Percentiles rank a stretch among this genome's conserved stretches.
phyloP scores from a whole-genome alignment of 495 filamentous ascomycete genomes.

The Podospora tetraspora region DNA sequence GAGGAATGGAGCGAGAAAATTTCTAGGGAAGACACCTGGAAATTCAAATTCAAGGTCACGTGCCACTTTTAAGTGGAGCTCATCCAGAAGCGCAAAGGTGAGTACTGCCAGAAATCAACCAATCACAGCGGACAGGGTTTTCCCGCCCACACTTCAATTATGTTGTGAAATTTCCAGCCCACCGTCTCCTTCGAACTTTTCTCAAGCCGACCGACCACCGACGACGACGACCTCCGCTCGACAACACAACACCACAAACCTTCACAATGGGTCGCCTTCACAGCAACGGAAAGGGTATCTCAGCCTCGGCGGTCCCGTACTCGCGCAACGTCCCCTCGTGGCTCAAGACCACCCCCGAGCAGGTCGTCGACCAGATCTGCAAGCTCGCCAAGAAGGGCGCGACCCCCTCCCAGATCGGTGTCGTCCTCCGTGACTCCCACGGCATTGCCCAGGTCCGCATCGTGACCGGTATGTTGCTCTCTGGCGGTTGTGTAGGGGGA shows the following conservation, averaged over 20 bases:
- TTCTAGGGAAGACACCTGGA: not conserved
- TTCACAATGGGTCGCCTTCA: conserved; percentile 94
- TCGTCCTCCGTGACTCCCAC: conserved; percentile 93
- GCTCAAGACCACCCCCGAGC: conserved; percentile 83
- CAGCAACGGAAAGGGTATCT: conserved; percentile 98
- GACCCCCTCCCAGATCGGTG: conserved; percentile 97
- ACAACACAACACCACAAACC: conserved; percentile 36
- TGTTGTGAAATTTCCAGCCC: conserved; percentile 16
- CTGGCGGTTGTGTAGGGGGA: not conserved
- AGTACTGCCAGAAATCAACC: not conserved
- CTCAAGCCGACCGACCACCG: conserved; percentile 14
- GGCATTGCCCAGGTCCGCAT: conserved; percentile 95
- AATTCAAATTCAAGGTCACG: conserved; percentile 14
- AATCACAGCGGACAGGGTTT: conserved; percentile 17
- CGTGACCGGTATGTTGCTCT: conserved; percentile 72
- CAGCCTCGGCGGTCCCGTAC: conserved; percentile 90
- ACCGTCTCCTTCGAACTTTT: conserved; percentile 8
- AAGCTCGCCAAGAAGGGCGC: conserved; percentile 96
- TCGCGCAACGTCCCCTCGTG: conserved; percentile 85
- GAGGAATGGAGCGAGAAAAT: not conserved
- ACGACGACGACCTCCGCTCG: conserved; percentile 26
- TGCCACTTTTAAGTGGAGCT: not conserved
- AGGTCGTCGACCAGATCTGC: conserved; percentile 98
- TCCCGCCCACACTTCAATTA: conserved; percentile 17
- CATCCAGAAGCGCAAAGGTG: not conserved